Evolutionary conservation across 176 grass and related monocot genomes (phyloP).

Genomic region (Juncus effusus): DNA sequence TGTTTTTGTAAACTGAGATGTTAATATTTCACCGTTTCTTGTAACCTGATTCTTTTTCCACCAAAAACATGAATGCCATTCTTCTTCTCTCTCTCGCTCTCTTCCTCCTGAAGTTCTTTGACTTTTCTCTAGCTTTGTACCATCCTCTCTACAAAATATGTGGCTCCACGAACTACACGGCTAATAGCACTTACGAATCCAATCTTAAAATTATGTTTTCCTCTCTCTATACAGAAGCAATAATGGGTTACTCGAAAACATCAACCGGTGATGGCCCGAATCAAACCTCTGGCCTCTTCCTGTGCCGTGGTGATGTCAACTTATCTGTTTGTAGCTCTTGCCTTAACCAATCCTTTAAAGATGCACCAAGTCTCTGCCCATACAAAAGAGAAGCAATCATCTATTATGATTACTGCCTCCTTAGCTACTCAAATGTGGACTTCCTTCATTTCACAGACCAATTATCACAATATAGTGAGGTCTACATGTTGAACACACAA

Average conservation of each 20-base stretch:
- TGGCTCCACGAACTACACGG: constrained; percentile 2
- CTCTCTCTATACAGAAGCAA: constrained; percentile 22
- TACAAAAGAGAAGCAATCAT: background rate
- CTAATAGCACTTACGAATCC: constrained; percentile 22
- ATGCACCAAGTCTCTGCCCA: constrained; percentile 12
- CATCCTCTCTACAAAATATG: background rate
- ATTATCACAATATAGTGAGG: too few species aligned
- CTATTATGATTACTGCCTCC: constrained; percentile 25
- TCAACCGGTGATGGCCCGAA: constrained; percentile 11
- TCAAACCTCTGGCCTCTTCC: constrained; percentile 24
- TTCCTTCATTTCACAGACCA: constrained; percentile 12
- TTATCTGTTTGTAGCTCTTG: constrained; percentile 22
- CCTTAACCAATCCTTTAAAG: constrained; percentile 22
- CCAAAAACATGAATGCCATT: too few species aligned
- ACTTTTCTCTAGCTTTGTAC: background rate
- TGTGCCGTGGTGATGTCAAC: constrained; percentile 45
- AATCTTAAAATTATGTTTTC: constrained; percentile 38
- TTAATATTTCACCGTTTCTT: too few species aligned
- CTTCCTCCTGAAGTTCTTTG: background rate
- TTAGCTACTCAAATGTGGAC: constrained; percentile 29
- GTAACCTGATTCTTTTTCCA: too few species aligned
- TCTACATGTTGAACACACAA: fast-evolving
- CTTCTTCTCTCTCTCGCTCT: background rate
- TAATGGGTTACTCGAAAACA: constrained; percentile 24
- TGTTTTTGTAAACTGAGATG: too few species aligned